Percentiles rank a stretch among this genome's conserved stretches.
phyloP scores from a whole-genome alignment of 176 grass and related monocot genomes.

The Zoysia pacifica region DNA sequence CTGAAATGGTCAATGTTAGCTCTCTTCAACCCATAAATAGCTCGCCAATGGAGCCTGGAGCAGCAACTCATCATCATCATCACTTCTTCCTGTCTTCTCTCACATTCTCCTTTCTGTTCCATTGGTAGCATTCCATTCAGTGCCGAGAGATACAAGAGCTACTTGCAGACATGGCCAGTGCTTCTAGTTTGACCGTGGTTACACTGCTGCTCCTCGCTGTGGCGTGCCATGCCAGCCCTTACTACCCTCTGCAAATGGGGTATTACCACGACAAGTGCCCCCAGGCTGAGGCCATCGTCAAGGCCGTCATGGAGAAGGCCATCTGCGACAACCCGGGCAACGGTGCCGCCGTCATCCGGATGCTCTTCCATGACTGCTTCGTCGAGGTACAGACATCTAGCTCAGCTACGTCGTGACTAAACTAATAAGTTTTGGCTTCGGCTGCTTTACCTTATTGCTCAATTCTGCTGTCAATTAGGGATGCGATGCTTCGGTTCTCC shows the following conservation, averaged over 20 bases:
- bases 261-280: conserved; percentile 45
- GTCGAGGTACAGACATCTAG: conserved; percentile 35
- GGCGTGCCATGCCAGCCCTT: conserved; percentile 24
- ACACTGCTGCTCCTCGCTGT: conserved; percentile 23
- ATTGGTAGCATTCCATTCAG: too few relatives aligned
- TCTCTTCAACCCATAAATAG: neutral
- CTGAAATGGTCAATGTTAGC: neutral
- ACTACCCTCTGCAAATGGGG: conserved; percentile 44
- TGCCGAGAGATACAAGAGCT: neutral
- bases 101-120: neutral
- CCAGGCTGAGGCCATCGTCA: conserved; percentile 42
- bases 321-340: conserved; percentile 25
- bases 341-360: conserved; percentile 45
- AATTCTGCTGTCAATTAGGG: neutral
- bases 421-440: neutral
- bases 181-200: neutral
- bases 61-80: neutral
- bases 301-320: conserved; percentile 24
- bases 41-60: neutral
- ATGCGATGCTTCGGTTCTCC: conserved; percentile 26
- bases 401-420: neutral
- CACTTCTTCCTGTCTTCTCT: neutral
- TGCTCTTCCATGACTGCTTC: conserved; percentile 71
- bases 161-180: neutral
- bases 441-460: neutral